Evolutionary conservation across 768 basidiomycete species (phyloP).

Genomic region (Tricholoma saponaceum): DNA sequence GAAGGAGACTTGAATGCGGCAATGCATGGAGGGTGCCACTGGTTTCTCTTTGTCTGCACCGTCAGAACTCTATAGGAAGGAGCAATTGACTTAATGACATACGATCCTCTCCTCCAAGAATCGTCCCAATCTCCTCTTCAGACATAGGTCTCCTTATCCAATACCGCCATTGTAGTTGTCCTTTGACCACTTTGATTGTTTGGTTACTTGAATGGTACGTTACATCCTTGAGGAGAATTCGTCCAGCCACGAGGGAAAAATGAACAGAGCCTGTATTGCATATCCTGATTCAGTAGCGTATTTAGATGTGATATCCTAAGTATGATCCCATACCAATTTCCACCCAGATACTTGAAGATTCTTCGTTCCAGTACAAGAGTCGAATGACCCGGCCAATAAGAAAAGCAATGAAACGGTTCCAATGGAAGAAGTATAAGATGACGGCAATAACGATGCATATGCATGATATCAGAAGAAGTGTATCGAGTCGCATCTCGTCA

Average conservation of each 20-base stretch:
- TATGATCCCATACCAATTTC: slow-evolving; percentile 57
- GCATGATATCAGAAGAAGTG: slow-evolving; percentile 60
- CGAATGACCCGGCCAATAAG: slow-evolving; percentile 65
- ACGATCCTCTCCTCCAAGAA: slow-evolving; percentile 52
- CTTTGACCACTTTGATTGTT: slow-evolving; percentile 78
- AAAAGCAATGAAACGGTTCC: slow-evolving; percentile 79
- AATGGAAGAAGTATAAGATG: slow-evolving; percentile 84
- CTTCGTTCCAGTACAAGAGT: slow-evolving; percentile 73
- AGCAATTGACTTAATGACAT: slow-evolving; percentile 16
- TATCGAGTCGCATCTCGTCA: slow-evolving; percentile 44
- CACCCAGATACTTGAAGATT: slow-evolving; percentile 76
- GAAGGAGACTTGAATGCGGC: slow-evolving; percentile 74
- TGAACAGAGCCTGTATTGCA: slow-evolving; percentile 76
- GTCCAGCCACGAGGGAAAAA: slow-evolving; percentile 81
- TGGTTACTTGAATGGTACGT: slow-evolving; percentile 92
- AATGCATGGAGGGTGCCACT: slow-evolving; percentile 44
- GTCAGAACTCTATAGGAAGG: slow-evolving; percentile 1
- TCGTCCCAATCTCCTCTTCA: slow-evolving; percentile 60
- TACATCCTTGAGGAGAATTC: slow-evolving; percentile 85
- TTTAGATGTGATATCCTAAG: not conserved
- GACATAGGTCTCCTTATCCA: slow-evolving; percentile 82
- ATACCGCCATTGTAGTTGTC: slow-evolving; percentile 88
- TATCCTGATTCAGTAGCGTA: not conserved
- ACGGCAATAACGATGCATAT: slow-evolving; percentile 51
- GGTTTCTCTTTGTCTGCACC: slow-evolving; percentile 24